phyloP scores from a whole-genome alignment of 1,284 basidiomycete genomes.

The Ustilago trichophora region DNA sequence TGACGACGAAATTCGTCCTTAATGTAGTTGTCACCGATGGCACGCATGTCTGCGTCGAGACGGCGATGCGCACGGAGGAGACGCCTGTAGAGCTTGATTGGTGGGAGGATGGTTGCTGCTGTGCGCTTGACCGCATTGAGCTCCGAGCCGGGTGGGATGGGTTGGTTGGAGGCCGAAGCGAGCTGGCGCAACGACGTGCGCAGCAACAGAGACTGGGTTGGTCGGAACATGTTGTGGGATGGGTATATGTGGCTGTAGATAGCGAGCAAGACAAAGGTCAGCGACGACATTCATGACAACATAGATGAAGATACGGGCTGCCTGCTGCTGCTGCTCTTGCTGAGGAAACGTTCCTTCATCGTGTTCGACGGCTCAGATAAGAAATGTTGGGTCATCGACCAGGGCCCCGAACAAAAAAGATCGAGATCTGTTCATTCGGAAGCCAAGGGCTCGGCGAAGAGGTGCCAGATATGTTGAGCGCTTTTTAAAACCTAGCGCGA shows the following conservation, averaged over 20 bases:
- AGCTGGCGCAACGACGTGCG: conserved; percentile 23
- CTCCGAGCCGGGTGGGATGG: conserved; percentile 34
- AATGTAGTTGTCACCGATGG: conserved; percentile 65
- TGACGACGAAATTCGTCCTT: conserved; percentile 65
- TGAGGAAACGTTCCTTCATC: too few species aligned
- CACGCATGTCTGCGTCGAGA: conserved; percentile 63
- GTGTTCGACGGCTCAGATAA: conserved; percentile 52
- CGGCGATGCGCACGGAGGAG: conserved; percentile 61
- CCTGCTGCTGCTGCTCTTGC: not conserved
- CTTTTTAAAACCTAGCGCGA: conserved; percentile 55
- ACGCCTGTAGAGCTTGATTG: conserved; percentile 61
- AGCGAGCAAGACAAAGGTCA: not conserved
- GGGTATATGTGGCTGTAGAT: not conserved
- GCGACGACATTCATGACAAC: too few species aligned
- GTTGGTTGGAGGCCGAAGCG: conserved; percentile 37
- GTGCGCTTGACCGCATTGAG: conserved; percentile 36
- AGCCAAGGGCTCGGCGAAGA: conserved; percentile 54
- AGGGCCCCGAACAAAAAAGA: conserved; percentile 14
- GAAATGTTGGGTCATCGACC: conserved; percentile 53
- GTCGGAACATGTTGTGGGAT: conserved; percentile 30
- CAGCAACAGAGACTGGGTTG: conserved; percentile 10
- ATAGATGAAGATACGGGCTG: not conserved
- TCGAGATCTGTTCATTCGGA: conserved; percentile 1
- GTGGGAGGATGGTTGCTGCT: conserved; percentile 55
- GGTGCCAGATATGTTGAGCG: conserved; percentile 54